Conservation (phyloP, 345 rosid species). For the Syzygium jambos region DNA sequence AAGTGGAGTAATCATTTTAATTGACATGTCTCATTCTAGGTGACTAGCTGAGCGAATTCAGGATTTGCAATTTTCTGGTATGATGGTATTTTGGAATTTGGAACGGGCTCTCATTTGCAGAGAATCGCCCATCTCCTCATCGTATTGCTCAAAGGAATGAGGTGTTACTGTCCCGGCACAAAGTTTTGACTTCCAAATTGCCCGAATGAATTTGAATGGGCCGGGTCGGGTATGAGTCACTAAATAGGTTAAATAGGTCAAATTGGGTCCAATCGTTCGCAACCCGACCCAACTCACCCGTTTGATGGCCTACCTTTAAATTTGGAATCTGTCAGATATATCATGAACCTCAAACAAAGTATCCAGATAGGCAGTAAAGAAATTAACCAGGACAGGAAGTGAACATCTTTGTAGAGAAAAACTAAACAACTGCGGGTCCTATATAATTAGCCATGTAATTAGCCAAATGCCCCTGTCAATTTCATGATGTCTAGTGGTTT, state of each 20-base stretch:
- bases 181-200: neutral
- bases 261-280: accelerated
- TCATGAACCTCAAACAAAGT: neutral
- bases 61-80: neutral
- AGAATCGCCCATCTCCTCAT: neutral
- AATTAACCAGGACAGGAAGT: neutral
- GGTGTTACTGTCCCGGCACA: neutral
- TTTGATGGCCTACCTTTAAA: neutral
- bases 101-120: neutral
- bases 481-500: neutral
- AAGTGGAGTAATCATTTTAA: neutral
- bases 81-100: neutral
- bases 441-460: neutral
- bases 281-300: neutral
- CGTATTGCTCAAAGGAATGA: neutral
- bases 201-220: neutral
- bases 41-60: neutral
- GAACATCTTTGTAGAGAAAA: neutral
- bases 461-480: neutral
- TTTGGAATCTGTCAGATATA: neutral
- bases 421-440: neutral
- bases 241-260: neutral
- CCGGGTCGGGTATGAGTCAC: neutral
- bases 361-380: neutral
- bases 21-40: neutral